Evolutionary conservation across 192 early-diverging fungal genomes (phyloP).

Genomic region (Pilaira anomala): DNA sequence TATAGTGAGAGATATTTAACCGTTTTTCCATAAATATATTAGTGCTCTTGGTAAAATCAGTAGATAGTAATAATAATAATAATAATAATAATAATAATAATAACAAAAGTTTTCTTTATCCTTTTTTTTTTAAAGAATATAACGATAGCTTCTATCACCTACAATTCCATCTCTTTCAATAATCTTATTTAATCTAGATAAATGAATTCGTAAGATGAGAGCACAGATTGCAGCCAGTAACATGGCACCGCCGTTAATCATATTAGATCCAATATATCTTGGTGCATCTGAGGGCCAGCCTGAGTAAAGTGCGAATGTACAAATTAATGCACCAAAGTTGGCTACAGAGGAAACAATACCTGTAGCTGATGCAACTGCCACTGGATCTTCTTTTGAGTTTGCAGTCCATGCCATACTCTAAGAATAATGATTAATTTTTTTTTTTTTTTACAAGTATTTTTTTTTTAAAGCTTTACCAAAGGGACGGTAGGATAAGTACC

Average conservation of each 20-base stretch:
- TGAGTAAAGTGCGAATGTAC: slow-evolving; percentile 36
- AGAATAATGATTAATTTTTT: not conserved
- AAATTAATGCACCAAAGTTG: slow-evolving; percentile 35
- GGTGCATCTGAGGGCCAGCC: slow-evolving; percentile 33
- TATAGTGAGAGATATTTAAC: too few relatives aligned
- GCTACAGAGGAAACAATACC: slow-evolving; percentile 36
- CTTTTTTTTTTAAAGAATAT: slow-evolving; percentile 1
- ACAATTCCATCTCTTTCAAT: slow-evolving; percentile 16
- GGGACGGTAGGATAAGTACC: slow-evolving; percentile 38
- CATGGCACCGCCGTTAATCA: slow-evolving; percentile 35
- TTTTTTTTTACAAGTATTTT: not conserved
- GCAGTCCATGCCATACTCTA: slow-evolving; percentile 40
- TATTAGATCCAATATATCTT: slow-evolving; percentile 36
- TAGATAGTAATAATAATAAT: too few relatives aligned
- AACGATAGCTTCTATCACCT: slow-evolving; percentile 1
- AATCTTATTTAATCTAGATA: slow-evolving; percentile 17
- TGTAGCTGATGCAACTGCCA: slow-evolving; percentile 32
- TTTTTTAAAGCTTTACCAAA: slow-evolving; percentile 19
- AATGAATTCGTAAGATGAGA: slow-evolving; percentile 13
- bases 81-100: too few relatives aligned
- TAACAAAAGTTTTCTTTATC: too few relatives aligned
- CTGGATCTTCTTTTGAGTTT: slow-evolving; percentile 32
- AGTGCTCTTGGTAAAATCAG: too few relatives aligned
- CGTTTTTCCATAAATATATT: too few relatives aligned
- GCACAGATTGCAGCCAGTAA: slow-evolving; percentile 30